These are phyloP conservation scores for Fimicolochytrium jonesii DNA, from an alignment of 192 early-diverging fungal genomes.

Conservation along the genomic window DNA sequence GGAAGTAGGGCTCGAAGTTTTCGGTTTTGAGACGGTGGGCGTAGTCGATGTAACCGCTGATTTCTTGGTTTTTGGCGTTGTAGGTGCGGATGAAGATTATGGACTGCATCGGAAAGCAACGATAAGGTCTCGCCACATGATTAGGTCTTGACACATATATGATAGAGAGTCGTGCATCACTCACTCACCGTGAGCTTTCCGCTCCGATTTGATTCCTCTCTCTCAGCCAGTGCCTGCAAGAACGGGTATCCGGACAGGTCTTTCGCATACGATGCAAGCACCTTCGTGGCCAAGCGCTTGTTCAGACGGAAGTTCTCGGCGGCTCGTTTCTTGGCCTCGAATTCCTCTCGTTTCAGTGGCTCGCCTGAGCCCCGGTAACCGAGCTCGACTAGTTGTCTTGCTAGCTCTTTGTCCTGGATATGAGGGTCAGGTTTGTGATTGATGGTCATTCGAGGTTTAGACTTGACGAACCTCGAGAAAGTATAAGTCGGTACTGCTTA, in stretches of 20 bases:
- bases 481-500: constrained; percentile 55
- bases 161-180: constrained; percentile 1
- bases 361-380: constrained; percentile 62
- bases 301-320: constrained; percentile 58
- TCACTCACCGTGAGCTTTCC: constrained; percentile 54
- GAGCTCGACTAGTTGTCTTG: constrained; percentile 61
- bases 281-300: constrained; percentile 55
- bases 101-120: constrained; percentile 20
- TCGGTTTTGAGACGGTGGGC: constrained; percentile 59
- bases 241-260: constrained; percentile 48
- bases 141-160: no score
- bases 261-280: constrained; percentile 51
- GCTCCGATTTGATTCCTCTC: constrained; percentile 60
- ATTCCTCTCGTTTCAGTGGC: constrained; percentile 60
- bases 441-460: background rate
- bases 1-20: constrained; percentile 61
- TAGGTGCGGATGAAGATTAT: constrained; percentile 57
- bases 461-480: constrained; percentile 55
- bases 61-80: constrained; percentile 54
- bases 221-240: constrained; percentile 52
- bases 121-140: no score
- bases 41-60: constrained; percentile 62
- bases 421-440: background rate
- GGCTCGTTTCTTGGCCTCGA: constrained; percentile 60
- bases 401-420: constrained; percentile 62